Evolutionary conservation across 768 basidiomycete genomes (phyloP).

Genomic region (Psilocybe azurescens): DNA sequence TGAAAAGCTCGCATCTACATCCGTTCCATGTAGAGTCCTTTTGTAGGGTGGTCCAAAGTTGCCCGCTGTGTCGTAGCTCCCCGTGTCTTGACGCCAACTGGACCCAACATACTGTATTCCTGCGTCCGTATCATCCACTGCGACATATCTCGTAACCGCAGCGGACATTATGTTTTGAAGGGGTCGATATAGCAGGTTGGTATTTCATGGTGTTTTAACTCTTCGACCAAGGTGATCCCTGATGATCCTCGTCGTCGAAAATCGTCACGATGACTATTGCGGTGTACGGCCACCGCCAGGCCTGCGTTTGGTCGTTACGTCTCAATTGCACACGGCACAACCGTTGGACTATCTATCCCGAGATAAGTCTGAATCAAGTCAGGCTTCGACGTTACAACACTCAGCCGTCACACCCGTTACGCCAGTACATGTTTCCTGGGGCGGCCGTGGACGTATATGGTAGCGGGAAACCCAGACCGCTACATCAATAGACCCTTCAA

Average conservation of each 20-base stretch:
- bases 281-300: too few species aligned
- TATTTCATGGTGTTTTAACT: neutral
- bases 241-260: too few species aligned
- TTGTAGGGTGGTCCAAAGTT: conserved; percentile 38
- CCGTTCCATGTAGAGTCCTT: conserved; percentile 35
- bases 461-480: too few species aligned
- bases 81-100: conserved; percentile 33
- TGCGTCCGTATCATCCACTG: conserved; percentile 40
- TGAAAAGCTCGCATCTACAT: conserved; percentile 28
- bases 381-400: too few species aligned
- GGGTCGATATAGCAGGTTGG: neutral
- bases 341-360: too few species aligned
- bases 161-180: neutral
- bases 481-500: too few species aligned
- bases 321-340: neutral
- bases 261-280: too few species aligned
- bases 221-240: neutral
- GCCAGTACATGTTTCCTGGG: too few species aligned
- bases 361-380: too few species aligned
- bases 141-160: conserved; percentile 27
- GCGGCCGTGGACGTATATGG: too few species aligned
- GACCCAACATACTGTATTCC: conserved; percentile 33
- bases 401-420: too few species aligned
- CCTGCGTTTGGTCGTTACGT: neutral
- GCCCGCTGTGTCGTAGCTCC: conserved; percentile 31